These are phyloP conservation scores for Eucommia ulmoides DNA, from an alignment of 257 asterid genomes.

Conservation along the genomic window DNA sequence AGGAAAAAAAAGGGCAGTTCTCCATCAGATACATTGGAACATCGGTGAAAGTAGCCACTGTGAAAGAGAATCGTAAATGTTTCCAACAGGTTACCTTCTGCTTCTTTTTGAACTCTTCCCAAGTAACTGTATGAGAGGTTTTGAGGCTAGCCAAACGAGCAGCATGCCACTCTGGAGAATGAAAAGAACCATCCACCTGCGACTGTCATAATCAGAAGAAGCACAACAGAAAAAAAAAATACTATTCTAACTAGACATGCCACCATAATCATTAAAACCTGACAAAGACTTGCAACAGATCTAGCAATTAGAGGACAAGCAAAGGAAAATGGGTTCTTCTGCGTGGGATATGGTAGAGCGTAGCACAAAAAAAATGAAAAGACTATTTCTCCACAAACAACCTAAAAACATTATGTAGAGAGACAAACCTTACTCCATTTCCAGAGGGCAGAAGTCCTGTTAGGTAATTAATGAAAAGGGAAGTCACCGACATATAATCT, in stretches of 20 bases:
- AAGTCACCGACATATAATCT: too few species aligned
- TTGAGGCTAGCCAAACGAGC: slow-evolving; percentile 99
- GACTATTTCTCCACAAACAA: neutral
- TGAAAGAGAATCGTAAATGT: neutral
- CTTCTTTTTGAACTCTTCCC: slow-evolving; percentile 96
- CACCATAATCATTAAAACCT: too few species aligned
- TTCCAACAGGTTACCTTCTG: slow-evolving; percentile 51
- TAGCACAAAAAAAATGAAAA: neutral
- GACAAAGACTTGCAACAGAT: too few species aligned
- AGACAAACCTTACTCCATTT: neutral
- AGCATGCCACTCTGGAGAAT: slow-evolving; percentile 99
- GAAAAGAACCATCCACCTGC: slow-evolving; percentile 99
- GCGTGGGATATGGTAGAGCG: too few species aligned
- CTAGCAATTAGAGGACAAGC: too few species aligned
- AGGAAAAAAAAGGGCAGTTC: neutral
- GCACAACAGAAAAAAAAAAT: neutral
- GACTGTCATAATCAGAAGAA: slow-evolving; percentile 75
- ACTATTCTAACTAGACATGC: too few species aligned
- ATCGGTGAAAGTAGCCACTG: neutral
- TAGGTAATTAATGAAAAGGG: too few species aligned
- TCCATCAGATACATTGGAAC: neutral
- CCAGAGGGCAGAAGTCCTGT: neutral
- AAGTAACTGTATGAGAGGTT: slow-evolving; percentile 88
- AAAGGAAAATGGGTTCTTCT: too few species aligned
- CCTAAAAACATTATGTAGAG: neutral